Base-by-base conservation (phyloP, 2,329 filamentous ascomycete genomes). In the Talaromyces sp. region DNA sequence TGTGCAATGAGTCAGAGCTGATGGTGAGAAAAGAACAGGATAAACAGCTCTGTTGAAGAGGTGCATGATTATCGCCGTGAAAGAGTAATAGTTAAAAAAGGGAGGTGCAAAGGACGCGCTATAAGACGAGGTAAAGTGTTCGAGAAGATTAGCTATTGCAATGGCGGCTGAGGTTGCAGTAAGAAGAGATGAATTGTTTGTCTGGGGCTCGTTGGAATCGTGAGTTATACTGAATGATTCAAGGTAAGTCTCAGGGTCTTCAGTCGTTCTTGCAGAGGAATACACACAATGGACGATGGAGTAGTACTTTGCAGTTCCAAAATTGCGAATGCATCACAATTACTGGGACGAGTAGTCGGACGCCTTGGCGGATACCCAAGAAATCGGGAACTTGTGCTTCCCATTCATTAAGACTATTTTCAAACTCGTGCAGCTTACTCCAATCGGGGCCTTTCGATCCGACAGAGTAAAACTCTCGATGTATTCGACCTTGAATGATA, bases 71-170 rank as follows among this genome's bases (percentile, higher is more conserved):
- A 53, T 60, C 5, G 60, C 60, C 9, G 57, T 62, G 43, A 62
- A 62, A 53, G 52, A 53, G 46, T 60, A 62, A 43, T 62, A 62
- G 53, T 62, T 62, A 46, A 62, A 56, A 29, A 62, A 62, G 3
- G 60, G 57, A 19, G 60, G 60, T 6, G 60, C 57, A 32, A 60
- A 62, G 5, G 41, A 53, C 6, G 57, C 29, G n/a, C 38, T 60
- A 21, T 62, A 62, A 11, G 60, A 62, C n/a, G 60, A 60, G 24
- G 57, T 62, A 29, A 62, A 62, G 29, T 59, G 60, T 27, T 62
- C 57, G 26, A 62, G 51, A 12, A 62, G 58, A 26, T 60, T 29
- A 41, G 32, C 29, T 21, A 46, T 46, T 24, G 43, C 43, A 10
- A 46, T 19, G n/a, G 57, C 57, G 17, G 57, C 57, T 27, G 57